These are phyloP conservation scores for Daldinia eschscholtzii DNA, from an alignment of 2,329 filamentous ascomycete species.

Conservation along the genomic window DNA sequence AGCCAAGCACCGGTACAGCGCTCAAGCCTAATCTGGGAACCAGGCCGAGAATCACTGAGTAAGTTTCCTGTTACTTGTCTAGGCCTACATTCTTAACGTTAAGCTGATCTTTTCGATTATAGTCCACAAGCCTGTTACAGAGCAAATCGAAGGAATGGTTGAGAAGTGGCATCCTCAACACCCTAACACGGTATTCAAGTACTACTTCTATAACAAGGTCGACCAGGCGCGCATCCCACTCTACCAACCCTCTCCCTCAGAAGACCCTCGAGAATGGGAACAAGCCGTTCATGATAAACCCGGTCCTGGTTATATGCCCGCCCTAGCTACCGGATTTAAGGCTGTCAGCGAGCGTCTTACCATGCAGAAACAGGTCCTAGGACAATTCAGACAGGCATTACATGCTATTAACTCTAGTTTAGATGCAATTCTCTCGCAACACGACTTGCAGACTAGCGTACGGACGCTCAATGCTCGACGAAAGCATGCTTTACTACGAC, in stretches of 20 bases:
- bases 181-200: conserved; percentile 79
- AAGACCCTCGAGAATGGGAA: conserved; percentile 85
- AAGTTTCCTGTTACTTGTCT: conserved; percentile 21
- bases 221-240: conserved; percentile 80
- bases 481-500: conserved; percentile 78
- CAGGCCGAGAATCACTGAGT: conserved; percentile 51
- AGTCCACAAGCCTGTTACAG: conserved; percentile 79
- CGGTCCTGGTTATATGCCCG: conserved; percentile 79
- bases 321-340: conserved; percentile 79
- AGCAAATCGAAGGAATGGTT: conserved; percentile 78
- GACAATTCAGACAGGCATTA: conserved; percentile 76
- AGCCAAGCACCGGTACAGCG: conserved; percentile 54
- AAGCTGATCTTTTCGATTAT: conserved; percentile 34
- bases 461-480: conserved; percentile 78
- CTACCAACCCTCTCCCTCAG: conserved; percentile 76
- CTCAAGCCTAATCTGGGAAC: conserved; percentile 50
- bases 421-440: conserved; percentile 77
- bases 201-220: conserved; percentile 91
- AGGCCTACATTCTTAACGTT: neutral
- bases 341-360: conserved; percentile 79
- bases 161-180: conserved; percentile 80
- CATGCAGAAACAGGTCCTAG: conserved; percentile 77
- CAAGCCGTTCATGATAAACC: conserved; percentile 85
- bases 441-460: conserved; percentile 82
- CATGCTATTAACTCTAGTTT: conserved; percentile 85